Conservation (phyloP, 2,329 filamentous ascomycete genomes). For the Cordyceps tenuipes region DNA sequence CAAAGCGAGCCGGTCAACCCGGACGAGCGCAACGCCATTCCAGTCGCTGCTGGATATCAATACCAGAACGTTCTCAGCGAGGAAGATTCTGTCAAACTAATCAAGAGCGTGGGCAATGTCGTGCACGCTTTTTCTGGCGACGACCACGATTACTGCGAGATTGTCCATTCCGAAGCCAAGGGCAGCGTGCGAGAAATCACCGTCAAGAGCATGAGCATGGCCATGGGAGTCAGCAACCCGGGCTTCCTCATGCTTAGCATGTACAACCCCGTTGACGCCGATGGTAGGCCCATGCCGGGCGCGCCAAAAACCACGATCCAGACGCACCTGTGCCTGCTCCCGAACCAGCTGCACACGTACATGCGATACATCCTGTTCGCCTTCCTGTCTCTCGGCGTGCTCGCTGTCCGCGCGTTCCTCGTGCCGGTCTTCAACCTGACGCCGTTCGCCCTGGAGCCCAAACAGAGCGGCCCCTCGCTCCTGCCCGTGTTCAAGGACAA, state of each 20-base stretch:
- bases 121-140: conserved; percentile 88
- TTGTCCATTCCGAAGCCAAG: conserved; percentile 65
- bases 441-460: conserved; percentile 44
- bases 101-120: conserved; percentile 73
- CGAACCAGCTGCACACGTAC: conserved; percentile 79
- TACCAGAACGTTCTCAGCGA: conserved; percentile 90
- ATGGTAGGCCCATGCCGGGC: conserved; percentile 39
- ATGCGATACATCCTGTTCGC: conserved; percentile 65
- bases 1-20: conserved; percentile 43
- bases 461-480: conserved; percentile 19
- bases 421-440: conserved; percentile 46
- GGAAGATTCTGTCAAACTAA: conserved; percentile 64
- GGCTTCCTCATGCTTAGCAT: conserved; percentile 84
- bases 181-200: conserved; percentile 72
- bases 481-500: conserved; percentile 48
- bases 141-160: conserved; percentile 95
- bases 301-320: conserved; percentile 57
- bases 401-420: conserved; percentile 47
- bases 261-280: conserved; percentile 76
- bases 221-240: conserved; percentile 84
- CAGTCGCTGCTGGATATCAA: conserved; percentile 74
- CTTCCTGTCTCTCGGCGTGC: conserved; percentile 40
- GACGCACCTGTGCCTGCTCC: conserved; percentile 82
- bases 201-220: conserved; percentile 91
- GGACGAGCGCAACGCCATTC: conserved; percentile 71